Base-by-base conservation (phyloP, 2,329 filamentous ascomycete genomes). In the Aspergillus thermomutatus region DNA sequence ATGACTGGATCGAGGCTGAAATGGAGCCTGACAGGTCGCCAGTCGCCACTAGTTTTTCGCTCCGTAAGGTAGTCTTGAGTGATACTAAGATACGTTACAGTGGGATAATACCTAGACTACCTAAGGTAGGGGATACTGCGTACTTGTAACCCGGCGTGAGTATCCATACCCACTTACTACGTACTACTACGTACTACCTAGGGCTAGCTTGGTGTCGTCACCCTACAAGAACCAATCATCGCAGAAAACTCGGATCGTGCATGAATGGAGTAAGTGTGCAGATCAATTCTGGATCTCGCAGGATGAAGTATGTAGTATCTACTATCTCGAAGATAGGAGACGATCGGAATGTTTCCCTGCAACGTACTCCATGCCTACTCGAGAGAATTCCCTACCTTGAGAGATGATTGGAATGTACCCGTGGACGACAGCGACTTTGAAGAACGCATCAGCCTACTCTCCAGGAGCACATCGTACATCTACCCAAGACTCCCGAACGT, bases 201-300 rank as follows among this genome's bases (percentile, higher is more conserved):
- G 28, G 28, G n/a, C n/a, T n/a, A n/a, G n/a, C n/a, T n/a, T 34
- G 28, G 28, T 6, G 6, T 34, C 6, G 28, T 45, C 19, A 21
- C 19, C 21, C 3, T 11, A 25, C 43, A 46, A 46, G 43, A 17
- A 37, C 21, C 43, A 46, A 43, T 43, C 40, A 43, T 21, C 19
- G 4, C 19, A 21, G 43, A 23, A 23, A 27, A 51, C 53, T 49
- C 49, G 37, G 53, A 55, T 55, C 53, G 49, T 55, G 53, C 53
- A 55, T 49, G 49, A 34, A 40, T 51, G 48, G 48, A 51, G 49
- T 43, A 47, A 55, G 28, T 21, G 53, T 48, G 53, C n/a, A 43
- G 53, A 55, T 55, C 53, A 49, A 55, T 49, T 19, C 53, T 51
- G 49, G 53, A 55, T 55, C 53, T 55, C 41, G 53, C 53, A 55